A percentile compares a stretch with the other conserved stretches of the same genome.
Evolutionary conservation across 305 asterid genomes (phyloP).

Genomic region (Stenogyne calaminthoides): DNA sequence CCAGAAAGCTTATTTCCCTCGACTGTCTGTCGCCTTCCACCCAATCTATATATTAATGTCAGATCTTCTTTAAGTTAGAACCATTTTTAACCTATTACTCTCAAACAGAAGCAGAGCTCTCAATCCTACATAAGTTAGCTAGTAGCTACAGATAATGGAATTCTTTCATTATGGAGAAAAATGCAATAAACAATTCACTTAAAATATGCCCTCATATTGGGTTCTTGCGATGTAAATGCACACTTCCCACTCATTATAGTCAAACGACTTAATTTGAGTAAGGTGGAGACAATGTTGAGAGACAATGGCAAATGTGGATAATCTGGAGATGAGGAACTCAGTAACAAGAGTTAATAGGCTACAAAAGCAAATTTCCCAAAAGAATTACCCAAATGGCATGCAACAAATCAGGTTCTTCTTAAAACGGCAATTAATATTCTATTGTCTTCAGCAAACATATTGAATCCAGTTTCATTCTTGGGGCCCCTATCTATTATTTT

Average conservation of each 20-base stretch:
- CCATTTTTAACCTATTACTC: conserved; percentile 11
- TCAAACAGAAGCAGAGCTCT: conserved; percentile 21
- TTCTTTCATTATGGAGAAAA: conserved; percentile 21
- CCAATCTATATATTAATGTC: conserved; percentile 2
- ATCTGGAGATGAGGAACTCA: conserved; percentile 12
- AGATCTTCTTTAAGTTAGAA: conserved; percentile 9
- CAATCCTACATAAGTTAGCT: conserved; percentile 23
- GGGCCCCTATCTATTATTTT: neutral
- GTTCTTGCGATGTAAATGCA: conserved; percentile 13
- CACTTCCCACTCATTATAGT: neutral
- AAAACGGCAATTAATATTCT: neutral
- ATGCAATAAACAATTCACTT: neutral
- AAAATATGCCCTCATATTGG: conserved; percentile 7
- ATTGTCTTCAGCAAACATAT: conserved; percentile 17
- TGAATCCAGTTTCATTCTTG: neutral
- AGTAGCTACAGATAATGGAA: conserved; percentile 26
- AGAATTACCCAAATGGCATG: neutral
- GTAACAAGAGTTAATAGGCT: neutral
- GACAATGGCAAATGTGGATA: neutral
- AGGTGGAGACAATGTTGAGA: neutral
- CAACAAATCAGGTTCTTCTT: conserved; percentile 23
- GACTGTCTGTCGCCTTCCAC: neutral
- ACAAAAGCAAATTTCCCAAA: neutral
- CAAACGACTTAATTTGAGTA: neutral
- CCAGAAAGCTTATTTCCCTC: neutral